A percentile compares a stretch with the other conserved stretches of the same genome.
Conservation (phyloP, 441 rosid species). For the Francoa sonchifolia region DNA sequence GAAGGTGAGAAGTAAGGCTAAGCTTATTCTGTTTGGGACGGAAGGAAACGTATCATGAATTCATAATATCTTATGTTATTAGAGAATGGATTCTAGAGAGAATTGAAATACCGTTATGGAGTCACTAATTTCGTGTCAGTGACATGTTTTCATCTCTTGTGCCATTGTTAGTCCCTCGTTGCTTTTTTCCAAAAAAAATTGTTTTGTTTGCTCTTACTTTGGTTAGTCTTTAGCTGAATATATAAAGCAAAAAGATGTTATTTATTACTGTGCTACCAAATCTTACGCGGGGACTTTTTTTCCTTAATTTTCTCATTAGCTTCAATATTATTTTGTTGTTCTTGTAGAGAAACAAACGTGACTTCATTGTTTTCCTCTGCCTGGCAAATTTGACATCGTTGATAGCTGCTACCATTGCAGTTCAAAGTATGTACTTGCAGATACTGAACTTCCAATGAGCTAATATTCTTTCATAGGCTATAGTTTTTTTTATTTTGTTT, state of each 20-base stretch:
- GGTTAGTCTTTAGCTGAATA: background rate
- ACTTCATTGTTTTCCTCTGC: conserved; percentile 62
- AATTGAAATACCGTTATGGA: no score
- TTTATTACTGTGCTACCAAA: background rate
- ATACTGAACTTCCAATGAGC: background rate
- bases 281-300: conserved; percentile 3
- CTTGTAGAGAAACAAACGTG: conserved; percentile 72
- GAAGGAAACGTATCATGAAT: background rate
- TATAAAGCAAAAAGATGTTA: background rate
- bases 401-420: conserved; percentile 32
- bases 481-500: background rate
- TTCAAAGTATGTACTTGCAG: conserved; percentile 48
- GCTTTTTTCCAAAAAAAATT: no score
- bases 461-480: background rate
- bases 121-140: no score
- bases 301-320: background rate
- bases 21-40: background rate
- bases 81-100: no score
- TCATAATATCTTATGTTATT: no score
- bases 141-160: no score
- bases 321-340: conserved; percentile 5
- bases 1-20: conserved; percentile 40
- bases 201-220: no score
- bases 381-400: conserved; percentile 47
- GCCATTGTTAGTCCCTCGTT: no score